Evolutionary conservation across 2,329 filamentous ascomycete genomes (phyloP), one percentile per base, ranked within the genome.

Genomic region (Trichoderma breve): DNA sequence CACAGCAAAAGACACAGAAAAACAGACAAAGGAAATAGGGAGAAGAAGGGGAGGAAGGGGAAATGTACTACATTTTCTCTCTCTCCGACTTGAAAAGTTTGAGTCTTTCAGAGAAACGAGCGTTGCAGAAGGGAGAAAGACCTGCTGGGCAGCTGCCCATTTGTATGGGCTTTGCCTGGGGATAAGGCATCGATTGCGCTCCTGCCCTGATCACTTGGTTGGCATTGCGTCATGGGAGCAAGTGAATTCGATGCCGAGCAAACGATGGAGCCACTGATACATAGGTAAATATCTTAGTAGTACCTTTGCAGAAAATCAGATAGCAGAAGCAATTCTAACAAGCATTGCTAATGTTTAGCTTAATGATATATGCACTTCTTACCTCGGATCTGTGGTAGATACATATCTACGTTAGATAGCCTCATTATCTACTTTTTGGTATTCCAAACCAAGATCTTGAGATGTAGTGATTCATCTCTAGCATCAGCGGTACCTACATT

Each of bases 281-380:
- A n/a, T n/a, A n/a, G n/a, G n/a, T n/a, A n/a, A n/a, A n/a, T n/a
- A n/a, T n/a, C n/a, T n/a, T n/a, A n/a, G n/a, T n/a, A 1, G 4
- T 47, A 47, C 9, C 43, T 47, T 47, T n/a, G 9, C 0, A 47
- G 43, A 12, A 4, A 21, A 12, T 21, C 43, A 11, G 43, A 47
- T 21, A 5, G 8, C n/a, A 21, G 8, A n/a, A 21, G n/a, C 8
- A 47, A 47, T 47, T n/a, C 8, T 47, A 39, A 15, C 6, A 47
- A 11, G 18, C 15, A 47, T 0, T 3, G 3, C 18, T 8, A 18
- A 15, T n/a, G 5, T n/a, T n/a, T 9, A 15, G 1, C 18, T 1
- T 47, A n/a, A 4, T n/a, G 18, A 43, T n/a, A n/a, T 11, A n/a
- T 47, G 39, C 18, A 47, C 18, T 47, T n/a, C 39, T 21, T 47